Percentiles rank a stretch among this genome's conserved stretches.
These are phyloP conservation scores for Porphyrellus cyaneotinctus DNA, from an alignment of 768 basidiomycete species.

Conservation along the genomic window DNA sequence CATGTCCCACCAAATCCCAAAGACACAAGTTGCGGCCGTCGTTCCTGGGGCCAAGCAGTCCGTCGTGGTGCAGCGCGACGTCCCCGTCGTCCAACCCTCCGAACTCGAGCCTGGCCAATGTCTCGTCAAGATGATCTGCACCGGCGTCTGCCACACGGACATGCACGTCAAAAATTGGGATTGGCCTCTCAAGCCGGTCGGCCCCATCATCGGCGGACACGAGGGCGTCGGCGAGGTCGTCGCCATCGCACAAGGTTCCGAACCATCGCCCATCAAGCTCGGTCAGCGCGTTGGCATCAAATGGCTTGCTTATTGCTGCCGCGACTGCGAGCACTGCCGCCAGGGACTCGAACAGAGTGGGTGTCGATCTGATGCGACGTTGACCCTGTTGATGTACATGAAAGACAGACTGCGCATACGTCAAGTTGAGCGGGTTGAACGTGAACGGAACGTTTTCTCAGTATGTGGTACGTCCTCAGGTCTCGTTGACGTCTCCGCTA, in stretches of 20 bases:
- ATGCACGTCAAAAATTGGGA: conserved; percentile 72
- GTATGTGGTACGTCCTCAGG: conserved; percentile 45
- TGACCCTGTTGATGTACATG: not conserved
- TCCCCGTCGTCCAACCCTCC: conserved; percentile 52
- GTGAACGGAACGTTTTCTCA: conserved; percentile 75
- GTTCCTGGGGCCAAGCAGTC: conserved; percentile 28
- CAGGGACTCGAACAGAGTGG: conserved; percentile 75
- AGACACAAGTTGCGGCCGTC: conserved; percentile 41
- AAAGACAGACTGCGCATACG: conserved; percentile 52
- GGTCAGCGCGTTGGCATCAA: conserved; percentile 85
- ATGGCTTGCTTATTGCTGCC: conserved; percentile 71
- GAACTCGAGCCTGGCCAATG: conserved; percentile 67
- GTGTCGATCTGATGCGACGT: conserved; percentile 13
- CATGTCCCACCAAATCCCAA: conserved; percentile 32
- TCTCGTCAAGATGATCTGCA: conserved; percentile 70
- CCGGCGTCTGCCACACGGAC: conserved; percentile 87
- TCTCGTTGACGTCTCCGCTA: not conserved
- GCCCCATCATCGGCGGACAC: conserved; percentile 76
- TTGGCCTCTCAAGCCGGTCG: conserved; percentile 70
- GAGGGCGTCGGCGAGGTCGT: conserved; percentile 81
- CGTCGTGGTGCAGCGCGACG: conserved; percentile 37
- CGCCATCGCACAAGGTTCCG: conserved; percentile 68
- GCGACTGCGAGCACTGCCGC: conserved; percentile 72
- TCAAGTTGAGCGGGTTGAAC: conserved; percentile 63
- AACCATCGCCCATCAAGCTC: conserved; percentile 56